phyloP scores from a whole-genome alignment of 2,329 filamentous ascomycete genomes.

The Albifimbria verrucaria region DNA sequence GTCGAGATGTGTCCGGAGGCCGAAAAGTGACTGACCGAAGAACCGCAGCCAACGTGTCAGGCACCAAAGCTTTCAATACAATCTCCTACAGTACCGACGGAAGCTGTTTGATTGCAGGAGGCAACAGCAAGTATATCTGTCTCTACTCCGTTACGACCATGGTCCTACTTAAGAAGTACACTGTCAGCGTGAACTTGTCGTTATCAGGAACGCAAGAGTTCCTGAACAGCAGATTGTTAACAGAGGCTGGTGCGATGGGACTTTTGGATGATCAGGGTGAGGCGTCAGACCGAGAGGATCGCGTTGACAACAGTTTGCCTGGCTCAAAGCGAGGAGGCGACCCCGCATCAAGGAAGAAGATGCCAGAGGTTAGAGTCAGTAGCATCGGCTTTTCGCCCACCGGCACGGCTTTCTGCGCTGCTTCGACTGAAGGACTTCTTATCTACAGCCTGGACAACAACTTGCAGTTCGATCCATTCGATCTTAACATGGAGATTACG shows the following conservation, averaged over 20 bases:
- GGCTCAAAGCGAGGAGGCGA: constrained; percentile 83
- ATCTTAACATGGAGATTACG: constrained; percentile 91
- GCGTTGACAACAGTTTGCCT: constrained; percentile 74
- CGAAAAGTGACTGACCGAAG: constrained; percentile 83
- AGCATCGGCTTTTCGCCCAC: constrained; percentile 85
- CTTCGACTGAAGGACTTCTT: constrained; percentile 88
- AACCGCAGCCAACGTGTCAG: constrained; percentile 85
- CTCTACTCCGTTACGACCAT: constrained; percentile 93
- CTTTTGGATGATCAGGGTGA: constrained; percentile 88
- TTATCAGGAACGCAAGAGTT: constrained; percentile 96
- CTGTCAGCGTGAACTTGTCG: constrained; percentile 92
- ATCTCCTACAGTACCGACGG: constrained; percentile 92
- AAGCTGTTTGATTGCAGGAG: constrained; percentile 82
- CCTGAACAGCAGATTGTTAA: constrained; percentile 86
- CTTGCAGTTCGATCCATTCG: constrained; percentile 90
- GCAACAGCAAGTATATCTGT: constrained; percentile 98
- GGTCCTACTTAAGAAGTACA: constrained; percentile 90
- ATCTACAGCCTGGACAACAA: constrained; percentile 87
- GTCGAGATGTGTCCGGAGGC: constrained; percentile 88
- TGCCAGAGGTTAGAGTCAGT: constrained; percentile 80
- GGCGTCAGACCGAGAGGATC: constrained; percentile 82
- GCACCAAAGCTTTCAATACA: constrained; percentile 85
- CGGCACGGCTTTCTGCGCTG: constrained; percentile 87
- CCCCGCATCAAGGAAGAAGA: constrained; percentile 70
- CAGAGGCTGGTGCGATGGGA: constrained; percentile 80